Percentiles rank a stretch among this genome's conserved stretches.
These are phyloP conservation scores for Colletotrichum euphorbiae DNA, from an alignment of 2,329 filamentous ascomycete species.

Conservation along the genomic window DNA sequence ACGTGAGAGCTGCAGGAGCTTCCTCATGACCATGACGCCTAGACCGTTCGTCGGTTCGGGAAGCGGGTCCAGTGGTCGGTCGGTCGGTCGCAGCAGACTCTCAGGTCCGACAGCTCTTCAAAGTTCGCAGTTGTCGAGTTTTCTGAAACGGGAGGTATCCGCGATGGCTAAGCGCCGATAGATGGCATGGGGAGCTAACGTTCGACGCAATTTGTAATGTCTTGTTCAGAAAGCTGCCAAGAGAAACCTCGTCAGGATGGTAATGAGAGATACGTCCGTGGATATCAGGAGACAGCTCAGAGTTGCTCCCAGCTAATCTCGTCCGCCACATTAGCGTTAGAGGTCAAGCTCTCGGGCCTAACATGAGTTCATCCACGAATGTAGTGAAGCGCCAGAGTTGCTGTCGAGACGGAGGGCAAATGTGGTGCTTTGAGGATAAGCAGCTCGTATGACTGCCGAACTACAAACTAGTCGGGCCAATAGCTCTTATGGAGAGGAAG, in stretches of 20 bases:
- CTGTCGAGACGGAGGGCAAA: no score
- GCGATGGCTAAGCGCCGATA: background rate
- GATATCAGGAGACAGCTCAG: background rate
- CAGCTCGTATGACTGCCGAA: no score
- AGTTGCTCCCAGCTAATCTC: no score
- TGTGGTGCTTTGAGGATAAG: no score
- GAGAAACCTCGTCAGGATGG: background rate
- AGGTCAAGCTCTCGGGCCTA: no score
- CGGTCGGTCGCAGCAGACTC: background rate
- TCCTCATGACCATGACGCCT: background rate
- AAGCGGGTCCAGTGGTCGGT: background rate
- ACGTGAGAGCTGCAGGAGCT: no score
- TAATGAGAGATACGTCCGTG: background rate
- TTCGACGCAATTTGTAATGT: background rate
- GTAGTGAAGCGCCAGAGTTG: no score
- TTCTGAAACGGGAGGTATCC: no score
- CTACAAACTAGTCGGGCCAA: no score
- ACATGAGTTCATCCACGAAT: no score
- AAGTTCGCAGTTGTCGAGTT: background rate
- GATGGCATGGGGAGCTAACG: background rate
- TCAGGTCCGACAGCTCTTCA: background rate
- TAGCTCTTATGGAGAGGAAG: no score
- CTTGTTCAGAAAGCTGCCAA: conserved; percentile 28
- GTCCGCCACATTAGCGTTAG: no score
- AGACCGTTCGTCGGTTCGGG: conserved; percentile 11